phyloP scores from a whole-genome alignment of 2,329 filamentous ascomycete genomes.

The Ascochyta clinopodiicola region DNA sequence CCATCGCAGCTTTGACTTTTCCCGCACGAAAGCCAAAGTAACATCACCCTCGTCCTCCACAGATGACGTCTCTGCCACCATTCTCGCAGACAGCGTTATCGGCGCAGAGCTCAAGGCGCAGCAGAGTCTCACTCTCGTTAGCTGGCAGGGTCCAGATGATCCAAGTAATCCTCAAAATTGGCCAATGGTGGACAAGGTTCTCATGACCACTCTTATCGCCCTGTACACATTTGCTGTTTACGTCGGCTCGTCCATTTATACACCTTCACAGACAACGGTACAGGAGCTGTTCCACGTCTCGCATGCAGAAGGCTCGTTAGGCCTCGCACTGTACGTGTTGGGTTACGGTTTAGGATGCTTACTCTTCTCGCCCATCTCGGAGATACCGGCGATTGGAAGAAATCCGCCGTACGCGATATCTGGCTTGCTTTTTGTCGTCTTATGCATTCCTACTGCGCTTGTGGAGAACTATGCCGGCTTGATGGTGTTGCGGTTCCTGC shows the following conservation, averaged over 20 bases:
- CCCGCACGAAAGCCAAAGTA: conserved; percentile 20
- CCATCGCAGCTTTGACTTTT: conserved; percentile 31
- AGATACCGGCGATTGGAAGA: conserved; percentile 70
- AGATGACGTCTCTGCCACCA: conserved; percentile 24
- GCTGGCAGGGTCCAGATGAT: conserved; percentile 49
- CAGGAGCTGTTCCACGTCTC: conserved; percentile 60
- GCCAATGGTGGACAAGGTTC: conserved; percentile 37
- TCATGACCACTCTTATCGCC: conserved; percentile 45
- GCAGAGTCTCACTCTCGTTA: conserved; percentile 42
- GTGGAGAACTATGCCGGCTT: conserved; percentile 68
- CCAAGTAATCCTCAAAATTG: conserved; percentile 48
- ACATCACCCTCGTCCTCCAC: conserved; percentile 26
- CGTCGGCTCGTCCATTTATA: conserved; percentile 60
- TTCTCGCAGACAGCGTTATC: conserved; percentile 19
- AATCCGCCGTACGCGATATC: conserved; percentile 72
- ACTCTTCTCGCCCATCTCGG: conserved; percentile 69
- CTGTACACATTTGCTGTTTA: conserved; percentile 67
- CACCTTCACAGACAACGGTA: conserved; percentile 52
- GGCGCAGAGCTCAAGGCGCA: conserved; percentile 28
- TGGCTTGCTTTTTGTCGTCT: conserved; percentile 70
- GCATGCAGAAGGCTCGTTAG: conserved; percentile 60
- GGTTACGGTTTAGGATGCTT: conserved; percentile 67
- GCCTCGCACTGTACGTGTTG: conserved; percentile 67
- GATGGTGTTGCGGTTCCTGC: conserved; percentile 57
- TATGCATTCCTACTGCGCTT: conserved; percentile 69